These are phyloP conservation scores for Symbiodinium natans DNA, from an alignment of 73 alveolate genomes.

Conservation along the genomic window DNA sequence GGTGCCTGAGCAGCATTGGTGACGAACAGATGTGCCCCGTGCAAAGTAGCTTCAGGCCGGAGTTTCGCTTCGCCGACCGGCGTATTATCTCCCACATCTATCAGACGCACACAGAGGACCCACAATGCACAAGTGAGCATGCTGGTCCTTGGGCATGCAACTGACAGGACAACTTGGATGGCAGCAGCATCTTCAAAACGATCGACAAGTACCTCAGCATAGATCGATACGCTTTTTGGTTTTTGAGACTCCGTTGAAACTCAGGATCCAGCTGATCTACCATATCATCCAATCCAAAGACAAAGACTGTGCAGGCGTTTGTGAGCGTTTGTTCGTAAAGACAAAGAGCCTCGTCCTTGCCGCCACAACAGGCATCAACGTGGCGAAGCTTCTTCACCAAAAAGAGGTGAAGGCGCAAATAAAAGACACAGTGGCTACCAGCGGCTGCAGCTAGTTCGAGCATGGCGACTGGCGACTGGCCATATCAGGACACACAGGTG, in stretches of 20 bases:
- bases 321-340: neutral
- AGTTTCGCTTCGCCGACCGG: constrained; percentile 64
- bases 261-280: constrained; percentile 59
- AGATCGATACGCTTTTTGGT: no score
- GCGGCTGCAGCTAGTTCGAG: neutral
- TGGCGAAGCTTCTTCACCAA: constrained; percentile 51
- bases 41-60: constrained; percentile 40
- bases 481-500: no score
- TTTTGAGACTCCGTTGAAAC: no score
- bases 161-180: constrained; percentile 63
- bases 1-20: neutral
- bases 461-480: no score
- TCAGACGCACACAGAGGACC: constrained; percentile 83
- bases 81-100: constrained; percentile 87
- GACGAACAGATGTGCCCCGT: no score
- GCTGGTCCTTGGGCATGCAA: neutral
- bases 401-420: constrained; percentile 36
- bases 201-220: constrained; percentile 44
- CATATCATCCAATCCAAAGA: constrained; percentile 85
- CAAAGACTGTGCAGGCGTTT: constrained; percentile 88
- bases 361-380: constrained; percentile 46
- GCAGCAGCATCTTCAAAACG: constrained; percentile 80
- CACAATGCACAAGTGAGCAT: neutral
- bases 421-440: neutral
- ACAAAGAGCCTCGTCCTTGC: neutral